Evolutionary conservation across 257 asterid species (phyloP).

Genomic region (Salvia miltiorrhiza): DNA sequence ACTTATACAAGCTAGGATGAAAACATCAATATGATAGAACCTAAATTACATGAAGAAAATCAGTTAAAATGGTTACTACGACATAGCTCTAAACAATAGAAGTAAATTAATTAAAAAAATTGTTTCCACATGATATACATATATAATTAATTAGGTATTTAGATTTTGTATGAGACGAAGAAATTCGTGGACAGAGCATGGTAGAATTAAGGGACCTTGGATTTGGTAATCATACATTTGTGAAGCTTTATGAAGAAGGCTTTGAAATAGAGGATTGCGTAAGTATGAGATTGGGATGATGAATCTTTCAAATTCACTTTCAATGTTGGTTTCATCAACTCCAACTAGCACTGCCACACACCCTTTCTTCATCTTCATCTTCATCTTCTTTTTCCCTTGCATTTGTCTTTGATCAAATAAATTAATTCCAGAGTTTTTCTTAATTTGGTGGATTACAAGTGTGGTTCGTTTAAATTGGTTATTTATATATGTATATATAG

Average conservation of each 20-base stretch:
- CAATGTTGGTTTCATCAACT: no score
- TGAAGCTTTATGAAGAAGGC: constrained; percentile 19
- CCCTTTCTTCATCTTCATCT: constrained; percentile 23
- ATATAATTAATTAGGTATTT: neutral
- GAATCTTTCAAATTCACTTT: constrained; percentile 9
- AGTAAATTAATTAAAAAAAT: no score
- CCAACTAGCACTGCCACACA: constrained; percentile 33
- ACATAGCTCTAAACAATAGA: no score
- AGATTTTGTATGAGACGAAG: constrained; percentile 14
- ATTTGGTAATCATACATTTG: constrained; percentile 19
- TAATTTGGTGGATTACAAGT: no score
- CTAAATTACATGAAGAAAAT: no score
- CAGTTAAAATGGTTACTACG: no score
- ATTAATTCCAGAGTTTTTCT: neutral
- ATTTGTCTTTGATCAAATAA: neutral
- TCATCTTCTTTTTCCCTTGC: constrained; percentile 12
- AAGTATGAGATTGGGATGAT: constrained; percentile 18
- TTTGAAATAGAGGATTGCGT: constrained; percentile 9
- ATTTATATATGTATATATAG: no score
- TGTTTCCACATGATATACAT: no score
- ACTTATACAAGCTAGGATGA: no score
- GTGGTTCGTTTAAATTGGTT: no score
- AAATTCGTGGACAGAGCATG: constrained; percentile 24
- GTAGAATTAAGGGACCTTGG: constrained; percentile 19
- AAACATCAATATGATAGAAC: no score